Base-by-base conservation (phyloP, 2,329 filamentous ascomycete genomes). In the Exophiala bonariae region DNA sequence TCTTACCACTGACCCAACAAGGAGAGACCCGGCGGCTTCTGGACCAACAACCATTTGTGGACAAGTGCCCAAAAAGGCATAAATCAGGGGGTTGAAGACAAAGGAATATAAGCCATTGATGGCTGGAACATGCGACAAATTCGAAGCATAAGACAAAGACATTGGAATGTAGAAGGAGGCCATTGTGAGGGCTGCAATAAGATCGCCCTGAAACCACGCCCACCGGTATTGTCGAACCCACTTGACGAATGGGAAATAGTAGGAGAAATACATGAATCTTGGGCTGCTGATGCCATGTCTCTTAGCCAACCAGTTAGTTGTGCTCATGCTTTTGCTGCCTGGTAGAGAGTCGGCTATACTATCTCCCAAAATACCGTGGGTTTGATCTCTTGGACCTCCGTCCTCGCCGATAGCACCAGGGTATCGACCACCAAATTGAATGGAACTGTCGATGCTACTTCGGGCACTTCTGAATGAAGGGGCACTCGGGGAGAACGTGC, bases 141-240 rank as follows among this genome's bases (percentile, higher is more conserved):
- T 97, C 32, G 89, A 83, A 45, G 93, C 90, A 55, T 95, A 86
- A 0, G 93, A 97, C 11, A 99, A 79, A 0, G 90, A 87, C 91
- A 99, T 96, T 41, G 93, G 93, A 30, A 99, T 86, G 67, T 99
- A 99, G 72, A 99, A 93, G 19, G 91, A 96, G n/a, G 92, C 89
- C 73, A 99, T 86, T n/a, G 93, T 97, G 54, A 97, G 67, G 39
- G 92, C 91, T 7, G 92, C 86, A 11, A 95, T 76, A 14, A 97
- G 71, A 67, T 99, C 93, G 38, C 93, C 93, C 59, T 85, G 82
- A 38, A 97, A 68, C 68, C 88, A 96, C 3, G 82, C 80, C 78
- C 82, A 84, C 59, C 80, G 82, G 69, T 99, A 99, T 69, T 96
- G 89, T 42, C 76, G 78, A 53, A 95, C 85, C 93, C 93, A 99